Base-by-base conservation (phyloP, 345 rosid genomes). In the Aethionema arabicum region DNA sequence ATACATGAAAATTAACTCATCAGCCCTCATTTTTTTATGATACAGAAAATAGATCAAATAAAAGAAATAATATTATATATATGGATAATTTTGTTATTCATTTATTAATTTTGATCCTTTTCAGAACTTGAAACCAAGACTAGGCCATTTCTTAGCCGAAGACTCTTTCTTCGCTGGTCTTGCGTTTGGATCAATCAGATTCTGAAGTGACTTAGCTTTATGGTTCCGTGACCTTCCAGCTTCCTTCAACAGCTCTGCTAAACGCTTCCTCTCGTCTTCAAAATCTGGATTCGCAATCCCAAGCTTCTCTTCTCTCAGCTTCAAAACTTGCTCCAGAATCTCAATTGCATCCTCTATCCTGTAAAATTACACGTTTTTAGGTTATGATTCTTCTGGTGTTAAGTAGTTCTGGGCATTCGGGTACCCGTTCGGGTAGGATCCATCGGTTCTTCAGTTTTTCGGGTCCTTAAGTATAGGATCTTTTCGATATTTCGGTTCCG, bases 301-400 rank as follows among this genome's bases (percentile, higher is more conserved):
- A 0, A 95, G 96, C 84, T 88, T 85, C 62, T 95, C 99, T 59
- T 95, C 99, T 78, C 99, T 84, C 59, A 95, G 52, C 78, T 90
- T 90, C 57, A 90, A 79, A 60, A 95, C 89, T 59, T 83, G 75
- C 78, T 90, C 99, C 80, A 95, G 65, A 52, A 87, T 88, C 80
- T 95, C 96, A 29, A 95, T 90, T 29, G 99, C 96, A 77, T 95
- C 99, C 67, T 80, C 99, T 27, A 95, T 96, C 78, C 98, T 95
- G 84, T 50, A 74, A 51, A 51, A 16, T 61, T 16, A 65, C 39
- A 72, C 11, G 3, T 4, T 13, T 33, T 55, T 33, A 16, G 52
- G 16, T 29, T 21, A 37, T 4, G 11, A 5, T 39, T 5, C 11
- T 52, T 32, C 35, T 52, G 15, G 11, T 11, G 31, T 49, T n/a